phyloP scores from a whole-genome alignment of 2,329 filamentous ascomycete species.

The Neonectria ditissima region DNA sequence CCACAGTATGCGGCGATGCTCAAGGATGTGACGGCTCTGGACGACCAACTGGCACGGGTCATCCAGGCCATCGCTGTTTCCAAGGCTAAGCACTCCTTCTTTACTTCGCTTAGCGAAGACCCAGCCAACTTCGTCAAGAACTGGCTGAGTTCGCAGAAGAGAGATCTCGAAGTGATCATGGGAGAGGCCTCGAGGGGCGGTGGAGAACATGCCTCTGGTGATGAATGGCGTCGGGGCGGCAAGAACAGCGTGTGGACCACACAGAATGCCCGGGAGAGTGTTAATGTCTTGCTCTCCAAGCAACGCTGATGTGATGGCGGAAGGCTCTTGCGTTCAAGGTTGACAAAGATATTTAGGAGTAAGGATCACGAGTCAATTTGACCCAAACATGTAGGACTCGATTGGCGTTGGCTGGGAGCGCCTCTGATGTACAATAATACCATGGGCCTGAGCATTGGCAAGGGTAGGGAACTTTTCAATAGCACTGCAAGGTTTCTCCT shows the following conservation, averaged over 20 bases:
- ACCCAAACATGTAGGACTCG: conserved; percentile 34
- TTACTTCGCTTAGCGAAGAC: conserved; percentile 81
- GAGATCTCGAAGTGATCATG: conserved; percentile 88
- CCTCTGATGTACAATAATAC: conserved; percentile 45
- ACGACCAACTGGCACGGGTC: conserved; percentile 86
- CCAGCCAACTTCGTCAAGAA: conserved; percentile 85
- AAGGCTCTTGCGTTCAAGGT: conserved; percentile 7
- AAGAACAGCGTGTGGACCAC: conserved; percentile 67
- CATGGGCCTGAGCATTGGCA: conserved; percentile 35
- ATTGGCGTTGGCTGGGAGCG: conserved; percentile 42
- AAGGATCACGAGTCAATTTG: conserved; percentile 36
- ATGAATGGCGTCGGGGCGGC: conserved; percentile 77
- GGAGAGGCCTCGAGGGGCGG: conserved; percentile 80
- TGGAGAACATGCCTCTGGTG: conserved; percentile 65
- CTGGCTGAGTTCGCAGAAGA: conserved; percentile 92
- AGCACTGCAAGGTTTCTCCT: conserved; percentile 24
- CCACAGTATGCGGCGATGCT: conserved; percentile 78
- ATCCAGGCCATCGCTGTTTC: conserved; percentile 86
- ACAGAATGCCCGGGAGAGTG: conserved; percentile 71
- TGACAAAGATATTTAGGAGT: conserved; percentile 33
- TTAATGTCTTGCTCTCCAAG: conserved; percentile 70
- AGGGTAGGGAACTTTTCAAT: conserved; percentile 23
- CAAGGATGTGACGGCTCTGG: conserved; percentile 79
- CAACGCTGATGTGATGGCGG: conserved; percentile 51
- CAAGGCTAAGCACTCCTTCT: conserved; percentile 92